phyloP scores from a whole-genome alignment of 176 grass and related monocot species.

The Hordeum vulgare region MorexV3_pseudomolecules_assembly NC_058524.1:471597340-471597839 shows the following conservation, averaged over 20 bases:
- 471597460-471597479: constrained; percentile 99
- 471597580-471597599: constrained; percentile 17
- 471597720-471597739: constrained; percentile 30
- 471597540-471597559: not conserved
- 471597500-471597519: constrained; percentile 34
- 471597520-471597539: constrained; percentile 14
- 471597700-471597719: constrained; percentile 48
- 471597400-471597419: constrained; percentile 90
- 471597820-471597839: constrained; percentile 35
- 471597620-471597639: constrained; percentile 86
- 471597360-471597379: constrained; percentile 62
- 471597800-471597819: constrained; percentile 41
- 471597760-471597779: constrained; percentile 46
- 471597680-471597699: constrained; percentile 98
- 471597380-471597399: constrained; percentile 91
- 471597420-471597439: constrained; percentile 78
- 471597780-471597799: constrained; percentile 5
- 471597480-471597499: constrained; percentile 95
- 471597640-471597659: constrained; percentile 98
- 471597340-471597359: too few species aligned
- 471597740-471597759: constrained; percentile 7
- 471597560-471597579: not conserved
- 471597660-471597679: constrained; percentile 95
- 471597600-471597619: constrained; percentile 98
- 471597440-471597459: constrained; percentile 81